Percentiles rank a stretch among this genome's conserved stretches.
These are phyloP conservation scores for Mycosarcoma mackinlayi DNA, from an alignment of 1,284 basidiomycete genomes.

Conservation along the genomic window DNA sequence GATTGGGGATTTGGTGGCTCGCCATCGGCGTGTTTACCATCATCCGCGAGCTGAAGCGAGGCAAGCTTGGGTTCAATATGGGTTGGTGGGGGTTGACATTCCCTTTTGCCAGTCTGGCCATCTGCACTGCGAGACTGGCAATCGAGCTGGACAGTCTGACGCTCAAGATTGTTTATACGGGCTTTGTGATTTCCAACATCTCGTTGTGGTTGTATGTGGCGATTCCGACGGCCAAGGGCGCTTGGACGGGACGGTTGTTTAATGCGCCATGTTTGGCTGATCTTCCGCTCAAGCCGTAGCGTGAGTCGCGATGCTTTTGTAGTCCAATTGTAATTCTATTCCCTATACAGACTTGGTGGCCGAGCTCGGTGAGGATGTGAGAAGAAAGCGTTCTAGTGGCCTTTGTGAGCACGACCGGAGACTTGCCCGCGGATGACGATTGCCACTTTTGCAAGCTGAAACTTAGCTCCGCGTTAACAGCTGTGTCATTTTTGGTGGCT, in stretches of 20 bases:
- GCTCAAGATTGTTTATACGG: slow-evolving; percentile 55
- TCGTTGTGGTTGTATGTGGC: slow-evolving; percentile 51
- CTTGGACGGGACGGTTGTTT: slow-evolving; percentile 51
- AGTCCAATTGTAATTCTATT: background rate
- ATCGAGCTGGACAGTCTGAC: slow-evolving; percentile 53
- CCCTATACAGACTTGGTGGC: too few relatives aligned
- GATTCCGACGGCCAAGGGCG: slow-evolving; percentile 54
- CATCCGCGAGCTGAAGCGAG: slow-evolving; percentile 39
- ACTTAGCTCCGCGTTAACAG: too few relatives aligned
- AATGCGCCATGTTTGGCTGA: slow-evolving; percentile 61
- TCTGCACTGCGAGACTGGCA: slow-evolving; percentile 50
- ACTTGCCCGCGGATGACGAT: too few relatives aligned
- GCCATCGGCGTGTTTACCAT: slow-evolving; percentile 51
- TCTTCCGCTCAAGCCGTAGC: slow-evolving; percentile 47
- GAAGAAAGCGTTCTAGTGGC: too few relatives aligned
- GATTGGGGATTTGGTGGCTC: slow-evolving; percentile 58
- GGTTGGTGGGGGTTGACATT: slow-evolving; percentile 59
- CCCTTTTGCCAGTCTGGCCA: slow-evolving; percentile 52
- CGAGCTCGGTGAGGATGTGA: too few relatives aligned
- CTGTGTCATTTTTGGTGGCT: too few relatives aligned
- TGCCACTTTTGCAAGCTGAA: too few relatives aligned
- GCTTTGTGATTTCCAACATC: slow-evolving; percentile 43
- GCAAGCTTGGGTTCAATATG: slow-evolving; percentile 56
- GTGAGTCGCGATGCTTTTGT: background rate
- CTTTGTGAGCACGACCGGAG: too few relatives aligned